A percentile compares a stretch with the other conserved stretches of the same genome.
These are phyloP conservation scores for Gaultheria prostrata DNA, from an alignment of 148 eudicot genomes.

Conservation along the genomic window DNA sequence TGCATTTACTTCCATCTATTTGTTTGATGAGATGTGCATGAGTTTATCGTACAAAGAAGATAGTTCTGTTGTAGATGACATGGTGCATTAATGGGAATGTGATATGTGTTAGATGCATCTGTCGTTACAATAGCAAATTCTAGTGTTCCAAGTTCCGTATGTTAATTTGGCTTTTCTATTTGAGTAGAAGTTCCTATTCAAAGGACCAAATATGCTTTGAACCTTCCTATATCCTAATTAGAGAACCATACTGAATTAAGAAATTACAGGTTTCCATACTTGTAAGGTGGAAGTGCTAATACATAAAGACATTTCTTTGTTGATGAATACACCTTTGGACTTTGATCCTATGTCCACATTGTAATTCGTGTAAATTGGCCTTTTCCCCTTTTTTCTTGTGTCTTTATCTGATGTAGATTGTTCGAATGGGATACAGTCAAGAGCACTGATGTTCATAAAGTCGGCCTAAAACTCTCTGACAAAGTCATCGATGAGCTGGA, in stretches of 20 bases:
- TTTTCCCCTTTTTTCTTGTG: conserved; percentile 1
- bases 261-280: not conserved
- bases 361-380: not conserved
- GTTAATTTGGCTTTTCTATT: not conserved
- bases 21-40: not conserved
- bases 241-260: not conserved
- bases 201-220: not conserved
- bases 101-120: not conserved
- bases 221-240: not conserved
- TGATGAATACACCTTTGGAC: not conserved
- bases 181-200: not conserved
- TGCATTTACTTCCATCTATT: not conserved
- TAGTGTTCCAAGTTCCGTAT: not conserved
- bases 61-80: not conserved
- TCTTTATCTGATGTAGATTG: conserved; percentile 36
- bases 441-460: conserved; percentile 22
- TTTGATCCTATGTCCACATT: not conserved
- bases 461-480: conserved; percentile 50
- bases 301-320: not conserved
- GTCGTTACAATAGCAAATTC: not conserved
- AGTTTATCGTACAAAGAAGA: not conserved
- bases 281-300: not conserved
- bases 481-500: conserved; percentile 51
- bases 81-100: not conserved
- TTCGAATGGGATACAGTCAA: conserved; percentile 56